Evolutionary conservation across 139 green algal genomes (phyloP), one percentile per base, ranked within the genome.

Genomic region (Coelastrella sp.): DNA sequence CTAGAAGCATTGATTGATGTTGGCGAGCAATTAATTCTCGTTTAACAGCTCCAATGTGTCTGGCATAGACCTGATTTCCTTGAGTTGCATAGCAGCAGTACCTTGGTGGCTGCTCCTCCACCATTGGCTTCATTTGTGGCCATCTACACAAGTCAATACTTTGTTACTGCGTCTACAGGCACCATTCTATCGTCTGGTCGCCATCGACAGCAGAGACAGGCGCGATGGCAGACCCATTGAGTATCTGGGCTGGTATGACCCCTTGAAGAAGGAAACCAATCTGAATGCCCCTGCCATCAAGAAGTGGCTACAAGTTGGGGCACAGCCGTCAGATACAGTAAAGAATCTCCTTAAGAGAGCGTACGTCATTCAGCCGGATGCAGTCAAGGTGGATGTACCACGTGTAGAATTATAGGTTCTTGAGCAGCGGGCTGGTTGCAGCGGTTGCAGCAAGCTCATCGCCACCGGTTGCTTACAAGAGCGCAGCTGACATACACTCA

Each of bases 251-350:
- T 98, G 92, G 88, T 89, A 83, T 40, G 87, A 98, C 74, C 95
- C 95, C 21, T 82, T 98, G 32, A 94, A 87, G 53, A 96, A 98
- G 91, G 93, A 98, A 89, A 95, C 94, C 38, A 96, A 96, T 86
- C 90, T 99, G 35, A 96, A 98, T 88, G 96, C 95, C 4, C 96
- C 96, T 21, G 92, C 94, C 38, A 98, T 99, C 89, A 98, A 98
- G 93, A 94, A 97, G 89, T 99, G 96, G 96, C 86, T 99, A 15
- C 41, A 38, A 5, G 90, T 94, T 25, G 96, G 96, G 9, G 96
- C 96, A 5, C 87, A 96, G 90, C 96, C 96, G 1, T 96, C 91
- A 23, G 94, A 98, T 5, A 98, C 95, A n/a, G 96, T 98, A 23
- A 85, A 76, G 35, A 88, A 89, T 69, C 88, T 98, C 66, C 89